Percentiles rank a stretch among this genome's conserved stretches.
These are phyloP conservation scores for Nicotiana knightiana DNA, from an alignment of 257 asterid genomes.

Conservation along the genomic window DNA sequence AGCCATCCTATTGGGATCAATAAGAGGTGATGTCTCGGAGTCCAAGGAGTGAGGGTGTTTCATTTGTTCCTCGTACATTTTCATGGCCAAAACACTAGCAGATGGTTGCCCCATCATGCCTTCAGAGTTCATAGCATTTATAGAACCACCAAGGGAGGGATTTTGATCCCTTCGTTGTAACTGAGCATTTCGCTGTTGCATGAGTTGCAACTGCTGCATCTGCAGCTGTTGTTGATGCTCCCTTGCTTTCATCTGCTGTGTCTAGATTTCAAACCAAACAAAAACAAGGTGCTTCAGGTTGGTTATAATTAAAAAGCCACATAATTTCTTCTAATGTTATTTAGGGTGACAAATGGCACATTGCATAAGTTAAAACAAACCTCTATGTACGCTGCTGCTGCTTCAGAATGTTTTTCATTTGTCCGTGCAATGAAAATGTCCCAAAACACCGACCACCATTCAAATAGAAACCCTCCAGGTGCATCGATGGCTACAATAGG, in stretches of 20 bases:
- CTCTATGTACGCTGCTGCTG: slow-evolving; percentile 99
- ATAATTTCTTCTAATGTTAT: background rate
- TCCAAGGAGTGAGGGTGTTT: slow-evolving; percentile 91
- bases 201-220: slow-evolving; percentile 87
- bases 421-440: slow-evolving; percentile 98
- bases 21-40: slow-evolving; percentile 73
- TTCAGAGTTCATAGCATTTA: slow-evolving; percentile 69
- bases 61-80: slow-evolving; percentile 93
- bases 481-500: slow-evolving; percentile 86
- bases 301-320: background rate
- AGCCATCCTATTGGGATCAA: slow-evolving; percentile 94
- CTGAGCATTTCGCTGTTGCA: slow-evolving; percentile 95
- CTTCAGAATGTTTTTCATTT: slow-evolving; percentile 95
- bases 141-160: slow-evolving; percentile 79
- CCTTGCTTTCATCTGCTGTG: slow-evolving; percentile 90
- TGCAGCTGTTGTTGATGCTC: slow-evolving; percentile 95
- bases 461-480: slow-evolving; percentile 98
- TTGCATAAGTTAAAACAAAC: slow-evolving; percentile 31
- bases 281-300: background rate
- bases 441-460: slow-evolving; percentile 99
- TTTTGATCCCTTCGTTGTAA: slow-evolving; percentile 93
- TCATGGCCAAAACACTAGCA: slow-evolving; percentile 90
- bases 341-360: background rate
- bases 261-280: slow-evolving; percentile 34
- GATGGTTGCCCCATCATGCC: slow-evolving; percentile 97